phyloP scores from a whole-genome alignment of 108 stramenopile genomes.

The Nannochloropsis oceanica region DNA sequence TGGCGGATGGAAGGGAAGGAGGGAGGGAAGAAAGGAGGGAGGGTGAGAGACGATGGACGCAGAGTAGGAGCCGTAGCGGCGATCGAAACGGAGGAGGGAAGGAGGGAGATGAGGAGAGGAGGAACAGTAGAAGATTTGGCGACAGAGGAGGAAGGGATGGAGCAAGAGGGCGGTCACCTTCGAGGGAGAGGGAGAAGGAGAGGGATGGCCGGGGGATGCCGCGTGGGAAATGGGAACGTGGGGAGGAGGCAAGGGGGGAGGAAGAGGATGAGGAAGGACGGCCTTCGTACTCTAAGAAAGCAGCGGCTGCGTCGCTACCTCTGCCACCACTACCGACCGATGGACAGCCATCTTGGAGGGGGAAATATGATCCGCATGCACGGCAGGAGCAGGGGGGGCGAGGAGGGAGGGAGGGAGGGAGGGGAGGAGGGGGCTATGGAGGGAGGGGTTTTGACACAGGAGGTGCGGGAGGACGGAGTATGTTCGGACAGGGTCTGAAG shows the following conservation, averaged over 20 bases:
- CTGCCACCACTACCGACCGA: background rate
- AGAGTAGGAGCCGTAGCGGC: too few species aligned
- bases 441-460: background rate
- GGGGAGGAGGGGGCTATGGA: background rate
- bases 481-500: background rate
- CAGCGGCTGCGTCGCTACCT: background rate
- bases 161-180: too few species aligned
- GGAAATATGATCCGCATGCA: background rate
- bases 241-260: background rate
- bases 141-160: too few species aligned
- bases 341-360: background rate
- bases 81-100: background rate
- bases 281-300: background rate
- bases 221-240: background rate
- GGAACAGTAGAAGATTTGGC: too few species aligned
- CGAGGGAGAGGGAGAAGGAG: too few species aligned
- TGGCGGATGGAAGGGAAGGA: constrained; percentile 19
- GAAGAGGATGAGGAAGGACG: background rate
- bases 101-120: background rate
- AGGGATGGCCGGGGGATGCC: too few species aligned
- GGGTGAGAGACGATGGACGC: too few species aligned
- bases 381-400: background rate
- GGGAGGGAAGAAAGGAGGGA: background rate
- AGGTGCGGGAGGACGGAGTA: background rate
- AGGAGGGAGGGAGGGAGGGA: constrained; percentile 6